These are phyloP conservation scores for Termitomyces sp. DNA, from an alignment of 768 basidiomycete genomes.

Conservation along the genomic window DNA sequence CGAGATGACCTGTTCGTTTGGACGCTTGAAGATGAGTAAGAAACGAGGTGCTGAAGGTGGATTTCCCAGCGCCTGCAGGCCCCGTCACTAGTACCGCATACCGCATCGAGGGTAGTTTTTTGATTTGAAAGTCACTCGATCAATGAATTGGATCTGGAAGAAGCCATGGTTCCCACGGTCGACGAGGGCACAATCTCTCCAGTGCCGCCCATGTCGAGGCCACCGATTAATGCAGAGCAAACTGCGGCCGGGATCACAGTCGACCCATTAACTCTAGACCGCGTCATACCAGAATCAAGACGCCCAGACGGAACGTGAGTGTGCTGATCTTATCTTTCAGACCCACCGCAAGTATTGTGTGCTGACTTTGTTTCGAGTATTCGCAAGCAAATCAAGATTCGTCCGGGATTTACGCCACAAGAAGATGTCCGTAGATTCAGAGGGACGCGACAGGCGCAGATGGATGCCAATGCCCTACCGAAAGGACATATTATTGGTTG, in stretches of 20 bases:
- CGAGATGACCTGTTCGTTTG: conserved; percentile 81
- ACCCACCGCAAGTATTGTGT: conserved; percentile 4
- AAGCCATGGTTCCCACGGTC: conserved; percentile 13
- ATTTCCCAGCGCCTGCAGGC: conserved; percentile 98
- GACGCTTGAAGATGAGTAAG: conserved; percentile 84
- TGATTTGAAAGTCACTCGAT: background rate
- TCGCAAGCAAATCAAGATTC: conserved; percentile 83
- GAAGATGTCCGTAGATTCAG: conserved; percentile 90
- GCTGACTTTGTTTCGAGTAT: conserved; percentile 38
- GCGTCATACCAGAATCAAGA: conserved; percentile 81
- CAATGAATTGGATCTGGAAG: background rate
- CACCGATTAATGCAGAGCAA: conserved; percentile 68
- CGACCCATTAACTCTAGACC: conserved; percentile 80
- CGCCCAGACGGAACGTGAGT: conserved; percentile 83
- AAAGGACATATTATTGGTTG: conserved; percentile 84
- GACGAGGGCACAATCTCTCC: conserved; percentile 4
- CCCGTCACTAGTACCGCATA: conserved; percentile 88
- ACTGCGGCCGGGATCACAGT: conserved; percentile 74
- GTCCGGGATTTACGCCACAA: conserved; percentile 92
- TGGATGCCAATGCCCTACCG: conserved; percentile 57
- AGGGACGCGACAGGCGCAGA: conserved; percentile 66
- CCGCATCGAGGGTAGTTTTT: conserved; percentile 46
- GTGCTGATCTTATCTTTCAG: conserved; percentile 4
- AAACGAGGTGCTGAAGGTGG: conserved; percentile 85
- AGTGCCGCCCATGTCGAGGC: conserved; percentile 55